Evolutionary conservation across 495 filamentous ascomycete genomes (phyloP).

Genomic region (Neurospora pannonica): DNA sequence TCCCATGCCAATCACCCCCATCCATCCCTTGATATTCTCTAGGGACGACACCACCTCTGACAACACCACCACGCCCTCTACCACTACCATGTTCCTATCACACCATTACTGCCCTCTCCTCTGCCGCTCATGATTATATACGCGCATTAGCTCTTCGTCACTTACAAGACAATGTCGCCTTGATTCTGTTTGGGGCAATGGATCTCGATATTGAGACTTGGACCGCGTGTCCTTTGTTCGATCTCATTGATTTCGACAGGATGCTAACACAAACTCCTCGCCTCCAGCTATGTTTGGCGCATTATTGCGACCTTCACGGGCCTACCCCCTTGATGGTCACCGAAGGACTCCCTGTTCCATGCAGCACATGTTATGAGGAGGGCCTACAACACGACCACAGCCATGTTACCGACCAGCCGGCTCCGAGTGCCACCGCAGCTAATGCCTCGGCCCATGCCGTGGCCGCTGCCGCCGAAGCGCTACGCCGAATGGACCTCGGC

Average conservation of each 20-base stretch:
- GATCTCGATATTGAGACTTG: not conserved
- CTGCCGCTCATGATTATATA: not conserved
- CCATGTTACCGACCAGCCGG: conserved; percentile 18
- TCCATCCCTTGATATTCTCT: conserved; percentile 7
- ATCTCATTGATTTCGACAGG: not conserved
- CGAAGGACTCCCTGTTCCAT: conserved; percentile 72
- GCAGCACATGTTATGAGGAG: conserved; percentile 60
- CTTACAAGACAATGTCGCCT: not conserved
- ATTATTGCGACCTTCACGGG: conserved; percentile 94
- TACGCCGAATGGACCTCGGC: conserved; percentile 31
- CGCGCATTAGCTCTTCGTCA: not conserved
- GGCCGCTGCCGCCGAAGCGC: conserved; percentile 27
- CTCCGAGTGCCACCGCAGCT: conserved; percentile 20
- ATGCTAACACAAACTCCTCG: conserved; percentile 28
- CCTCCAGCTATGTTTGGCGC: conserved; percentile 79
- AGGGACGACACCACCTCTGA: not conserved
- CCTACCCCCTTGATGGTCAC: conserved; percentile 94
- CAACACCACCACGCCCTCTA: not conserved
- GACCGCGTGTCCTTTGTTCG: not conserved
- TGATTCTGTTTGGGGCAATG: not conserved
- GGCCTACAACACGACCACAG: conserved; percentile 7
- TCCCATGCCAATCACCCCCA: not conserved
- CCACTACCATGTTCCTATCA: not conserved
- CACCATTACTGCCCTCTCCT: not conserved
- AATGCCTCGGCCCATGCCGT: conserved; percentile 21